These are phyloP conservation scores for Colletotrichum sp. DNA, from an alignment of 2,329 filamentous ascomycete genomes.

Conservation along the genomic window DNA sequence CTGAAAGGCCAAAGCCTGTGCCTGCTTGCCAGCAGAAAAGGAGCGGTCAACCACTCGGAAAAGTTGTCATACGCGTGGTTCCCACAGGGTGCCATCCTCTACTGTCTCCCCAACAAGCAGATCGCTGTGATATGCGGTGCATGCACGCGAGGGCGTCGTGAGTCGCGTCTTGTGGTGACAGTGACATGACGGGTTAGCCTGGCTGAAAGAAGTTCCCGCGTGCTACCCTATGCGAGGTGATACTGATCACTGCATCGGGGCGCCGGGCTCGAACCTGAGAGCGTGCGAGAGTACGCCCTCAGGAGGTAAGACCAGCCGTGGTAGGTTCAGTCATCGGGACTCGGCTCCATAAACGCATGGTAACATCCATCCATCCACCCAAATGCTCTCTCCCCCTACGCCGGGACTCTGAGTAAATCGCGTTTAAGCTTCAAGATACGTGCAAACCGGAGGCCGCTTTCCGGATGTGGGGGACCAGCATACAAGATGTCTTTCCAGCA, in stretches of 20 bases:
- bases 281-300: not conserved
- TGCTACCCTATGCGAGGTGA: conserved; percentile 10
- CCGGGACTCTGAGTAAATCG: not conserved
- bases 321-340: not conserved
- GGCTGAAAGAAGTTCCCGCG: not conserved
- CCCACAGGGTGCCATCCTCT: not conserved
- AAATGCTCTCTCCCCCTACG: not conserved
- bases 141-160: not conserved
- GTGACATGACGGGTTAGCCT: conserved; percentile 14
- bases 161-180: conserved; percentile 4
- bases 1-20: not conserved
- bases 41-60: conserved; percentile 8
- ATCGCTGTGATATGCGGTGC: not conserved
- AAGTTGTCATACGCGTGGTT: not conserved
- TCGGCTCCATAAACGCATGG: not conserved
- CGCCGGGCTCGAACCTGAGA: not conserved
- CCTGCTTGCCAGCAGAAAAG: not conserved
- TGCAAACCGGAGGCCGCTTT: not conserved
- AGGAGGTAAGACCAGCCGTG: not conserved
- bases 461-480: not conserved
- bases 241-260: conserved; percentile 1
- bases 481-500: not conserved
- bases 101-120: not conserved
- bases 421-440: not conserved
- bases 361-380: not conserved